phyloP scores from a whole-genome alignment of 2,329 filamentous ascomycete genomes.

The Camptophora hylomeconis region DNA sequence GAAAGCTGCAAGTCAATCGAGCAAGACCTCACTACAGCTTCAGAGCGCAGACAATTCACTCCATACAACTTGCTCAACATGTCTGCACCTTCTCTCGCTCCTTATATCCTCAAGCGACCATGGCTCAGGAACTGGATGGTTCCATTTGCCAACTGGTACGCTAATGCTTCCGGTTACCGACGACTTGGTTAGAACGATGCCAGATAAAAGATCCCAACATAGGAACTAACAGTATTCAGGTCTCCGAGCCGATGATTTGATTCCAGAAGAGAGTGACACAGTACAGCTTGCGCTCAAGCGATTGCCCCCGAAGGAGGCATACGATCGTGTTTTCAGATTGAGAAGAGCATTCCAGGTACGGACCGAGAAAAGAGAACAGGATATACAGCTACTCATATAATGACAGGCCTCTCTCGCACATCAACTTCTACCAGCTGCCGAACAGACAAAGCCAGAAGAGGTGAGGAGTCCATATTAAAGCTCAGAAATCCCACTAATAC shows the following conservation, averaged over 20 bases:
- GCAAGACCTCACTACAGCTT: constrained; percentile 1
- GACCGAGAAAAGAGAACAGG: constrained; percentile 1
- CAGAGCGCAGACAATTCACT: background rate
- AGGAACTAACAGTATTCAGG: constrained; percentile 12
- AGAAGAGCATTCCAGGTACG: constrained; percentile 82
- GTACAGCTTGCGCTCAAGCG: constrained; percentile 84
- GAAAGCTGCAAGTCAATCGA: no score
- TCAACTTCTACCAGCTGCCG: constrained; percentile 48
- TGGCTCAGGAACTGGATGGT: constrained; percentile 69
- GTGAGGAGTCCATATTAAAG: constrained; percentile 32
- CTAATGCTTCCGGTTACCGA: constrained; percentile 79
- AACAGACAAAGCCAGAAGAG: constrained; percentile 56
- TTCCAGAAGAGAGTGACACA: constrained; percentile 79
- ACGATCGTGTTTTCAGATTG: constrained; percentile 95
- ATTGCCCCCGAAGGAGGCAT: constrained; percentile 76
- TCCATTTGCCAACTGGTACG: constrained; percentile 81
- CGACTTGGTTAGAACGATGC: constrained; percentile 67
- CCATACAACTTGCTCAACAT: constrained; percentile 35
- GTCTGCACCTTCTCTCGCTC: constrained; percentile 60
- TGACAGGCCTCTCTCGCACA: constrained; percentile 53
- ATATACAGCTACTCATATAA: constrained; percentile 1
- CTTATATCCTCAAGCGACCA: constrained; percentile 68
- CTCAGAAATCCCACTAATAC: constrained; percentile 3
- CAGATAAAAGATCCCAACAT: constrained; percentile 1
- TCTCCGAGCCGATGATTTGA: constrained; percentile 78